Percentiles rank a stretch among this genome's conserved stretches.
These are phyloP conservation scores for Lachancea sp. DNA, from an alignment of 805 yeast species.

Conservation along the genomic window DNA sequence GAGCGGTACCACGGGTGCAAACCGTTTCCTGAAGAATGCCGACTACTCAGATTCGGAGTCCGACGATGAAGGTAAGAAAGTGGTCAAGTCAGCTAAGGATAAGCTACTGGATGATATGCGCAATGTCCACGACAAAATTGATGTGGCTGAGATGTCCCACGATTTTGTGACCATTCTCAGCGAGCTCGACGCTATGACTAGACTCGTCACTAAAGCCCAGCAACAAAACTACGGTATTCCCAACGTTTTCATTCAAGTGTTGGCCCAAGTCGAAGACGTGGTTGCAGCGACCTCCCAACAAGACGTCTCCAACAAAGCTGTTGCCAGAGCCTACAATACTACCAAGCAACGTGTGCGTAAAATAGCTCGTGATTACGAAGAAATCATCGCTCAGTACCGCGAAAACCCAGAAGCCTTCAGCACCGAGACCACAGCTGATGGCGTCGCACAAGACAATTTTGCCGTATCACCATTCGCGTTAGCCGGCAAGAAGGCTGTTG, in stretches of 20 bases:
- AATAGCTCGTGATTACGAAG: constrained; percentile 61
- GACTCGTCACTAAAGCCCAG: constrained; percentile 56
- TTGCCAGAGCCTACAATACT: constrained; percentile 80
- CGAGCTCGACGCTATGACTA: constrained; percentile 74
- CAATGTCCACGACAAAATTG: constrained; percentile 57
- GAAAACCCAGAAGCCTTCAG: constrained; percentile 72
- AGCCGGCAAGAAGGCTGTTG: constrained; percentile 26
- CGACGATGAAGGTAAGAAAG: constrained; percentile 66
- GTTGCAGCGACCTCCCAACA: constrained; percentile 49
- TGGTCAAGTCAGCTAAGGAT: constrained; percentile 90
- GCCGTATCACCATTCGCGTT: constrained; percentile 34
- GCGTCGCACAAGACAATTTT: constrained; percentile 25
- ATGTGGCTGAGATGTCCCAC: constrained; percentile 56
- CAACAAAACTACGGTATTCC: constrained; percentile 77
- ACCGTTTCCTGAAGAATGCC: constrained; percentile 33
- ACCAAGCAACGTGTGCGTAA: constrained; percentile 84
- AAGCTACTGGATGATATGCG: constrained; percentile 85
- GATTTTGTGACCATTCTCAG: constrained; percentile 73
- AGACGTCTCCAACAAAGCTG: constrained; percentile 74
- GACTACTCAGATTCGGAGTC: constrained; percentile 39
- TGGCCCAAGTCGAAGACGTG: constrained; percentile 67
- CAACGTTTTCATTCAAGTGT: constrained; percentile 55
- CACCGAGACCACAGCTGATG: constrained; percentile 27
- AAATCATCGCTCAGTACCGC: constrained; percentile 52
- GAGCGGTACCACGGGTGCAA: constrained; percentile 26